Evolutionary conservation across 306 rosid genomes (phyloP).

Genomic region (Vigna nakashimae): DNA sequence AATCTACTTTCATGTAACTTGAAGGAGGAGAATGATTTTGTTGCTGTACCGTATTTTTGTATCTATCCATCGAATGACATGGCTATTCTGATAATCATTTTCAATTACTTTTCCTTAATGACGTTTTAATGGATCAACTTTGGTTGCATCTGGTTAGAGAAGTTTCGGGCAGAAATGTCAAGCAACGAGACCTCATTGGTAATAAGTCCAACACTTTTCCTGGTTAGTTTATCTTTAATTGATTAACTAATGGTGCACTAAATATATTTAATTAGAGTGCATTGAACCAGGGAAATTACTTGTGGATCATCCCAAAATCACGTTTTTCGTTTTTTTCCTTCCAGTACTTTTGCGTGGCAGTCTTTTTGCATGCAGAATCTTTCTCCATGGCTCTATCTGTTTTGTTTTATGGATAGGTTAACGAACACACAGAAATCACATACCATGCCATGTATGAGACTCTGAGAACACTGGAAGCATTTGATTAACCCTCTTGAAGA

Average conservation of each 20-base stretch:
- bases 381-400: constrained; percentile 34
- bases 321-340: constrained; percentile 38
- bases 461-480: constrained; percentile 53
- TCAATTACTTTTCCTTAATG: constrained; percentile 31
- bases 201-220: constrained; percentile 42
- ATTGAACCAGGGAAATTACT: constrained; percentile 41
- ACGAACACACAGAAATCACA: constrained; percentile 20
- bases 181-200: constrained; percentile 41
- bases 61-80: constrained; percentile 23
- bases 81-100: constrained; percentile 13
- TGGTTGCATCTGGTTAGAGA: constrained; percentile 38
- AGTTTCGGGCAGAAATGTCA: constrained; percentile 34
- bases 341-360: constrained; percentile 18
- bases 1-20: not conserved
- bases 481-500: constrained; percentile 37
- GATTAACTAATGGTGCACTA: not conserved
- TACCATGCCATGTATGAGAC: not conserved
- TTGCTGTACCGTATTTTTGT: not conserved
- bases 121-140: constrained; percentile 29
- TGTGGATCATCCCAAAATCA: constrained; percentile 48
- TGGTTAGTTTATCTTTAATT: constrained; percentile 1
- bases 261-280: not conserved
- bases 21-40: not conserved
- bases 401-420: constrained; percentile 36
- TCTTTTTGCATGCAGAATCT: constrained; percentile 43